Evolutionary conservation across 768 basidiomycete genomes (phyloP).

Genomic region (Gautieria morchelliformis): DNA sequence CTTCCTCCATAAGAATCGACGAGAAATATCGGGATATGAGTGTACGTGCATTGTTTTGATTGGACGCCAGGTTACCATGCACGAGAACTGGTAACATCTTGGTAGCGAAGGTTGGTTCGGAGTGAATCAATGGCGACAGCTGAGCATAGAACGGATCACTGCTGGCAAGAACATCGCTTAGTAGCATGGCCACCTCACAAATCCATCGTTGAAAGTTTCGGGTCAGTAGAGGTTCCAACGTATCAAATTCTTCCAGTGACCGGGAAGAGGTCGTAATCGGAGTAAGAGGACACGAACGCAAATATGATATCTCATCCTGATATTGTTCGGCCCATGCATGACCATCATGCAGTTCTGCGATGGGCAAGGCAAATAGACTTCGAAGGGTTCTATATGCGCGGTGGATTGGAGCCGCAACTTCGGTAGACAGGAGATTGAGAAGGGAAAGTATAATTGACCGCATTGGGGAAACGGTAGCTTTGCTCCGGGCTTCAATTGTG

Average conservation of each 20-base stretch:
- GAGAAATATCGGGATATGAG: conserved; percentile 47
- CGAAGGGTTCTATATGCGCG: conserved; percentile 58
- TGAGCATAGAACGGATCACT: conserved; percentile 60
- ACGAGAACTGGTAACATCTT: conserved; percentile 68
- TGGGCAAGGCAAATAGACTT: conserved; percentile 37
- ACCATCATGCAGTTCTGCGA: conserved; percentile 20
- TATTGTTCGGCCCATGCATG: conserved; percentile 31
- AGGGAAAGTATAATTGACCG: conserved; percentile 45
- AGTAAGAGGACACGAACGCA: conserved; percentile 27
- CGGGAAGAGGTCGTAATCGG: neutral
- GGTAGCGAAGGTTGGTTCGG: conserved; percentile 50
- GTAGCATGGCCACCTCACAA: conserved; percentile 39
- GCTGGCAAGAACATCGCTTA: conserved; percentile 49
- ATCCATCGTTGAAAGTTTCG: conserved; percentile 58
- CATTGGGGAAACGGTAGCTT: conserved; percentile 24
- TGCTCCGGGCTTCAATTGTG: conserved; percentile 10
- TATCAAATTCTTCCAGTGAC: neutral
- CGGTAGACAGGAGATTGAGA: conserved; percentile 48
- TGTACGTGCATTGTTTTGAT: conserved; percentile 17
- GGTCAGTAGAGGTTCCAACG: conserved; percentile 13
- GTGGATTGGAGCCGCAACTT: conserved; percentile 38
- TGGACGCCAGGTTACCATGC: conserved; percentile 45
- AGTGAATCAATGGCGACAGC: conserved; percentile 46
- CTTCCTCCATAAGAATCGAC: conserved; percentile 34
- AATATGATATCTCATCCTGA: conserved; percentile 36